These are phyloP conservation scores for Rhodotorula babjevae DNA, from an alignment of 768 basidiomycete species.

Conservation along the genomic window DNA sequence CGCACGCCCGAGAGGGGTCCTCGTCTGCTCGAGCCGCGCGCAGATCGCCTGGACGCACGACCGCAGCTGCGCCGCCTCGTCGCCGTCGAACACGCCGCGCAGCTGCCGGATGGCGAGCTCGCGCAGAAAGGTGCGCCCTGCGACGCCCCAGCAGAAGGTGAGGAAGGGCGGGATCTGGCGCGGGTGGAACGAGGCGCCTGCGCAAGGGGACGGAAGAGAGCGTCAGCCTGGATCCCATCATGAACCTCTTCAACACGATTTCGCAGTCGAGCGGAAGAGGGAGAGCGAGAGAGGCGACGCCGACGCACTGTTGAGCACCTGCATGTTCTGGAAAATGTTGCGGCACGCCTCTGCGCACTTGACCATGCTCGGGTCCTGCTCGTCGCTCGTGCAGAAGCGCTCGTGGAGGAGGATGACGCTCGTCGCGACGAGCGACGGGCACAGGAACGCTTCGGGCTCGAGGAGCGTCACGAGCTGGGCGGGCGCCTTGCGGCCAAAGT, in stretches of 20 bases:
- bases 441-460: slow-evolving; percentile 12
- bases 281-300: background rate
- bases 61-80: background rate
- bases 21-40: background rate
- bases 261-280: background rate
- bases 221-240: no score
- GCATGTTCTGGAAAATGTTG: background rate
- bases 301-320: slow-evolving; percentile 7
- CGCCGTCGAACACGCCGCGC: background rate
- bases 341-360: slow-evolving; percentile 5
- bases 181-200: slow-evolving; percentile 19
- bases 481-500: slow-evolving; percentile 4
- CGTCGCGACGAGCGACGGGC: background rate
- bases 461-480: slow-evolving; percentile 10
- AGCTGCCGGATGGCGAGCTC: background rate
- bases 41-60: background rate
- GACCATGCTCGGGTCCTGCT: background rate
- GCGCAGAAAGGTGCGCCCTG: background rate
- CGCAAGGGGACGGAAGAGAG: background rate
- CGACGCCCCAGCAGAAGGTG: background rate
- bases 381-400: background rate
- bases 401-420: slow-evolving; percentile 13
- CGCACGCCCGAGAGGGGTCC: slow-evolving; percentile 7
- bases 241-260: no score
- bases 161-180: slow-evolving; percentile 17